These are phyloP conservation scores for Penicillium egyptiacum DNA, from an alignment of 495 filamentous ascomycete genomes.

Conservation along the genomic window DNA sequence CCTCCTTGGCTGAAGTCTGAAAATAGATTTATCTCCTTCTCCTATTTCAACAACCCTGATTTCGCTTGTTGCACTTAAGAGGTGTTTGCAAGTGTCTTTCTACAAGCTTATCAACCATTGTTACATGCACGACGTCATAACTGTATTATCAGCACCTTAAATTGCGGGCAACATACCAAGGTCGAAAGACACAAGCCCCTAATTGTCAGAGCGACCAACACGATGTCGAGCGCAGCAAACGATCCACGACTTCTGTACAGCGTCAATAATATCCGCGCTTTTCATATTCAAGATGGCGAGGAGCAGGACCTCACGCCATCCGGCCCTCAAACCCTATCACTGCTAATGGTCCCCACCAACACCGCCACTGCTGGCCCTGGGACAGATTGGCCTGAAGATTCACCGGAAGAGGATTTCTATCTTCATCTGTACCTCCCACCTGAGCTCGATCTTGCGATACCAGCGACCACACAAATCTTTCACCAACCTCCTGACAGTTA, in stretches of 20 bases:
- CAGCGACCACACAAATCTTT: constrained; percentile 92
- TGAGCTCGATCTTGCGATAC: constrained; percentile 87
- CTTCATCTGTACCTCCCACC: constrained; percentile 89
- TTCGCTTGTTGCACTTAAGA: not conserved
- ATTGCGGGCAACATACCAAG: constrained; percentile 6
- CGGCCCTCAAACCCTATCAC: constrained; percentile 82
- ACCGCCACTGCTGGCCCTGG: constrained; percentile 52
- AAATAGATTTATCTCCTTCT: constrained; percentile 9
- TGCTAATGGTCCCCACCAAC: constrained; percentile 90
- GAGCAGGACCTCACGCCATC: constrained; percentile 79
- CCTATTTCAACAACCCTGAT: not conserved
- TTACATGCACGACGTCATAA: constrained; percentile 20
- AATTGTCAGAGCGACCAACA: constrained; percentile 2
- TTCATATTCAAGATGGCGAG: constrained; percentile 83
- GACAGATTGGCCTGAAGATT: constrained; percentile 58
- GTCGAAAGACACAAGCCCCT: not conserved
- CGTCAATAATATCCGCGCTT: constrained; percentile 80
- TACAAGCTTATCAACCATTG: not conserved
- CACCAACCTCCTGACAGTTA: constrained; percentile 88
- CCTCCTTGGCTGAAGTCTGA: constrained; percentile 17
- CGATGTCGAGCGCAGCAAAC: constrained; percentile 30
- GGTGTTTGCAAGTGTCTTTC: not conserved
- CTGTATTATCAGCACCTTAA: constrained; percentile 17
- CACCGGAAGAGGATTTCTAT: constrained; percentile 87
- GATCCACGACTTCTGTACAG: constrained; percentile 83